phyloP scores from a whole-genome alignment of 768 basidiomycete genomes.

The Hypholoma sublateritium region DNA sequence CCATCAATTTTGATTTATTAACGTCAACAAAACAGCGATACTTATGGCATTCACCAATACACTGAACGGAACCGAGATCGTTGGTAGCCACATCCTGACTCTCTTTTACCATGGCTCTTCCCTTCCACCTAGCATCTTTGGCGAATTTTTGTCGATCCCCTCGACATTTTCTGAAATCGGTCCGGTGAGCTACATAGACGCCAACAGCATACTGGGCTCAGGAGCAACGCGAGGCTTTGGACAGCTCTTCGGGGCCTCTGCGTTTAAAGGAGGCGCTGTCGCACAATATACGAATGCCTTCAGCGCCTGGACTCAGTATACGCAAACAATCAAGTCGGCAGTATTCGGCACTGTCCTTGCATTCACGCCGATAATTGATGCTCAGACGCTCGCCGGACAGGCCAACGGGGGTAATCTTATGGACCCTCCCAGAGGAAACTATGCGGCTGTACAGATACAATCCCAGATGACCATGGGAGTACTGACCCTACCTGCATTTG shows the following conservation, averaged over 20 bases:
- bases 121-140: slow-evolving; percentile 32
- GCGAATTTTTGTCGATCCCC: slow-evolving; percentile 40
- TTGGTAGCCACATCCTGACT: slow-evolving; percentile 24
- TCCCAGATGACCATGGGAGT: slow-evolving; percentile 24
- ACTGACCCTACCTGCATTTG: slow-evolving; percentile 18
- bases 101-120: slow-evolving; percentile 38
- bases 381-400: slow-evolving; percentile 32
- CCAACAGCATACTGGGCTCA: slow-evolving; percentile 28
- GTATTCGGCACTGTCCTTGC: slow-evolving; percentile 29
- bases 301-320: slow-evolving; percentile 29
- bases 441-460: slow-evolving; percentile 33
- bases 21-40: slow-evolving; percentile 20
- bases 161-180: slow-evolving; percentile 22
- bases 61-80: slow-evolving; percentile 20
- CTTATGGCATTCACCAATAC: slow-evolving; percentile 23
- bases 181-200: slow-evolving; percentile 36
- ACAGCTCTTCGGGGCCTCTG: slow-evolving; percentile 37
- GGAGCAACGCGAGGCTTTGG: slow-evolving; percentile 30
- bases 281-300: slow-evolving; percentile 31
- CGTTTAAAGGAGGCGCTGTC: slow-evolving; percentile 30
- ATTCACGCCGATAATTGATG: slow-evolving; percentile 36
- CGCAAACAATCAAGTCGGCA: slow-evolving; percentile 19
- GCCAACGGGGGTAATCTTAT: slow-evolving; percentile 38
- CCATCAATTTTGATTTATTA: not conserved
- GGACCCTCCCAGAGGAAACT: slow-evolving; percentile 33